Base-by-base conservation (phyloP, 768 basidiomycete genomes). In the Leccinum barrowsii region DNA sequence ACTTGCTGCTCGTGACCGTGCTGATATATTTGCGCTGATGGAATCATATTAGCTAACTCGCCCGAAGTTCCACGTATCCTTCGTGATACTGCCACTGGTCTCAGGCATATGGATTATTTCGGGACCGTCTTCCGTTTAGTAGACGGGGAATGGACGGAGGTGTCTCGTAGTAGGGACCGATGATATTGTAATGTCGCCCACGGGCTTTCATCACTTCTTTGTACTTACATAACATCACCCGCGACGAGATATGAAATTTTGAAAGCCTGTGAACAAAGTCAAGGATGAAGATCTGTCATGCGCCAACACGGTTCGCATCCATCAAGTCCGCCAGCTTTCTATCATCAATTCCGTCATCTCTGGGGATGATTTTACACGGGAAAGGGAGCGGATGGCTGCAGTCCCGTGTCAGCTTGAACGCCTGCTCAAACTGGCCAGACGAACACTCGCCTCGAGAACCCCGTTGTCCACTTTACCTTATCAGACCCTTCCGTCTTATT, bases 381-480 rank as follows among this genome's bases (percentile, higher is more conserved):
- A 48, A 48, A 48, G 63, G 65, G 5, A 60, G 53, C 2, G 66
- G 66, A 48, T 60, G 55, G 7, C 66, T 61, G 15, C 1, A 47
- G 26, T 40, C 7, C 49, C 6, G 8, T 2, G 34, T 64, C 30
- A 54, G 34, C 19, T 1, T 49, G 6, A 17, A 21, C 5, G 19
- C 22, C 4, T 1, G 2, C 15, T 6, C 40, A n/a, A 50, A 17
- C 3, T 26, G 13, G 15, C n/a, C 40, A 42, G 8, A 19, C n/a
- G n/a, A 42, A 8, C 8, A 57, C 62, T 12, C 34, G 62, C 65
- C 19, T 51, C 2, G 50, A 10, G 26, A 67, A 15, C 8, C 67
- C 67, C 26, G 37, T 60, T 34, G 37, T 50, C 65, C 65, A 68
- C n/a, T 60, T 50, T 7, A 69, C 37, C 3, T 69, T 51, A 3